A percentile compares a stretch with the other conserved stretches of the same genome.
Evolutionary conservation across 345 rosid genomes (phyloP).

Genomic region (Hirschfeldia incana): DNA sequence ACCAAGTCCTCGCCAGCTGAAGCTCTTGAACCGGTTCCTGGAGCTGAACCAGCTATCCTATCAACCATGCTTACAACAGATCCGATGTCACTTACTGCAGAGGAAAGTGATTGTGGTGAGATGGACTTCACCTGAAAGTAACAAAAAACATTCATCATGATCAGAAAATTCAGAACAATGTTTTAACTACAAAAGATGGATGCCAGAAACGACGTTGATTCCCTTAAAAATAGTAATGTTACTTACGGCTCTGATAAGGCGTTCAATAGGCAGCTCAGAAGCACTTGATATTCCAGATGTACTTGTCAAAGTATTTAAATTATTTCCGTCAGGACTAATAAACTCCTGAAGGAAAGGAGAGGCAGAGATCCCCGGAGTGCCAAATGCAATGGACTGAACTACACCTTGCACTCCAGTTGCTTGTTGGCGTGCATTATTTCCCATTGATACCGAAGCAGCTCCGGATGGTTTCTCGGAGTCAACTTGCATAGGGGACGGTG

Average conservation of each 20-base stretch:
- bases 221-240: neutral
- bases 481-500: conserved; percentile 88
- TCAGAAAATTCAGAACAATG: conserved; percentile 1
- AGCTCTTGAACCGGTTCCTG: conserved; percentile 94
- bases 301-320: conserved; percentile 51
- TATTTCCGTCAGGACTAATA: conserved; percentile 65
- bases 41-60: conserved; percentile 90
- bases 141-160: conserved; percentile 9
- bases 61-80: conserved; percentile 94
- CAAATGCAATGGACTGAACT: conserved; percentile 83
- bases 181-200: conserved; percentile 17
- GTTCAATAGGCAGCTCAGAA: conserved; percentile 83
- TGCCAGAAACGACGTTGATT: neutral
- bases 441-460: conserved; percentile 61
- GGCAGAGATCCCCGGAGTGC: conserved; percentile 94
- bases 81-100: conserved; percentile 80
- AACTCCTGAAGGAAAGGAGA: conserved; percentile 91
- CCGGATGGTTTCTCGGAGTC: conserved; percentile 83
- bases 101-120: conserved; percentile 65
- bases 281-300: conserved; percentile 57
- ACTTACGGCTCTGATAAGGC: conserved; percentile 81
- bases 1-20: conserved; percentile 97
- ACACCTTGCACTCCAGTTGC: conserved; percentile 52
- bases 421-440: conserved; percentile 62
- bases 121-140: conserved; percentile 72